Evolutionary conservation across 208 protist genomes (phyloP), one percentile per base, ranked within the genome.

Genomic region (Blastocrithidia nonstop): DNA sequence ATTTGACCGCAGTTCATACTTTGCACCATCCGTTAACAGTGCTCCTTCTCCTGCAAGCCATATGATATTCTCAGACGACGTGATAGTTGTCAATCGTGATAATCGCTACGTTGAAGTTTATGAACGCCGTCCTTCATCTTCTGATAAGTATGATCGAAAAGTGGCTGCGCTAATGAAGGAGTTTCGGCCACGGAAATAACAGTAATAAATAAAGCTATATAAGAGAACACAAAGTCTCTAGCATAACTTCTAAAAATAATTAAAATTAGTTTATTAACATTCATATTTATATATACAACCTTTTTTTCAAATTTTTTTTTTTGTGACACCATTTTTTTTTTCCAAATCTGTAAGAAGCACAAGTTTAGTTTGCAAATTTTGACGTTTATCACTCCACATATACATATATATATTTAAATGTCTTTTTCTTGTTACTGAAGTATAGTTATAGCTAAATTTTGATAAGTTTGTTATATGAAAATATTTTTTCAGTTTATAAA

Each of bases 31-130:
- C 11, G 29, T n/a, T 11, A 11, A 11, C 29, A 15, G 11, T 15
- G n/a, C 29, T 11, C 11, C 29, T 11, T 35, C 29, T 15, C 60
- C 54, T 0, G 22, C 42, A 0, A 65, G 70, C 27, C 61, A 66
- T 20, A 50, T 70, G 21, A 55, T 79, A 21, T 54, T 71, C 7
- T 50, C 54, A n/a, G 71, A 74, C 35, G 66, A 58, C 11, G 57
- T 74, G 28, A 70, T 79, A 21, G 60, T 79, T 29, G 47, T 79
- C 6, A 73, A 79, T 39, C 71, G 71, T 17, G 64, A 68, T 32
- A 63, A 73, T 25, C 48, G 71, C 5, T 79, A 71, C 26, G 54
- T 79, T 2, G 71, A 79, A 28, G 62, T 79, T 23, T 79, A 79
- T 31, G 64, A 72, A 39, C 59, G 61, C n/a, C 69, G 56, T 41